phyloP scores from a whole-genome alignment of 805 yeast species.

The Candida stauntonica region DNA sequence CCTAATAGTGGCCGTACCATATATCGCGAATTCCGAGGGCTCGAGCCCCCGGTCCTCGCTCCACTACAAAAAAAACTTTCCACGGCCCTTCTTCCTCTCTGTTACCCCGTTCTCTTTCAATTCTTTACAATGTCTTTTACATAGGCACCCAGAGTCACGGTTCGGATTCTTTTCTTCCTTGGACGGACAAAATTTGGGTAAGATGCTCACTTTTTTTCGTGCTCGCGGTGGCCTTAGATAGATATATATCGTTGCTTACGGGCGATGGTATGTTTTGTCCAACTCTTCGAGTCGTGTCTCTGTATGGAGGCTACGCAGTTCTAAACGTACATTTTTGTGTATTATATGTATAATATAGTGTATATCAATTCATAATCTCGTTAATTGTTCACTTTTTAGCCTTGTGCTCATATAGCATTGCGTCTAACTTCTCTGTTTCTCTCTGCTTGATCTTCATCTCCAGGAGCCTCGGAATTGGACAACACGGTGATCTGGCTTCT shows the following conservation, averaged over 20 bases:
- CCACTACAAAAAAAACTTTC: conserved; percentile 14
- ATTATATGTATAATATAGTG: not conserved
- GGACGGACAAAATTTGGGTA: conserved; percentile 27
- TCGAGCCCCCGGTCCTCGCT: too few relatives aligned
- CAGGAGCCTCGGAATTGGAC: conserved; percentile 67
- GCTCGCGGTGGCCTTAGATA: conserved; percentile 94
- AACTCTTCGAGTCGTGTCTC: conserved; percentile 40
- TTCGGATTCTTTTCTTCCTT: conserved; percentile 29
- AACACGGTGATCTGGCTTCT: conserved; percentile 63
- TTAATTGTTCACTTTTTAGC: not conserved
- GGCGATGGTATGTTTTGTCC: conserved; percentile 40
- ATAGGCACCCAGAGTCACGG: conserved; percentile 76
- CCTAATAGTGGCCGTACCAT: too few relatives aligned
- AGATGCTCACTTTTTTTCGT: conserved; percentile 43
- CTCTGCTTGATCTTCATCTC: conserved; percentile 64
- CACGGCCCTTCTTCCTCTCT: conserved; percentile 1
- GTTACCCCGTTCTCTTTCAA: conserved; percentile 5
- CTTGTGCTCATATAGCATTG: conserved; percentile 34
- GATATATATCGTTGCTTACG: conserved; percentile 8
- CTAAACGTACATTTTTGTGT: conserved; percentile 52
- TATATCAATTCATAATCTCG: not conserved
- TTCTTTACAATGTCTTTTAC: conserved; percentile 27
- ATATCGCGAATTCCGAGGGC: too few relatives aligned
- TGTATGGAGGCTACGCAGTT: conserved; percentile 59
- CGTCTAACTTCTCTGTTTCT: conserved; percentile 52